These are phyloP conservation scores for Dothistroma pini DNA, from an alignment of 2,329 filamentous ascomycete genomes.

Conservation along the genomic window DNA sequence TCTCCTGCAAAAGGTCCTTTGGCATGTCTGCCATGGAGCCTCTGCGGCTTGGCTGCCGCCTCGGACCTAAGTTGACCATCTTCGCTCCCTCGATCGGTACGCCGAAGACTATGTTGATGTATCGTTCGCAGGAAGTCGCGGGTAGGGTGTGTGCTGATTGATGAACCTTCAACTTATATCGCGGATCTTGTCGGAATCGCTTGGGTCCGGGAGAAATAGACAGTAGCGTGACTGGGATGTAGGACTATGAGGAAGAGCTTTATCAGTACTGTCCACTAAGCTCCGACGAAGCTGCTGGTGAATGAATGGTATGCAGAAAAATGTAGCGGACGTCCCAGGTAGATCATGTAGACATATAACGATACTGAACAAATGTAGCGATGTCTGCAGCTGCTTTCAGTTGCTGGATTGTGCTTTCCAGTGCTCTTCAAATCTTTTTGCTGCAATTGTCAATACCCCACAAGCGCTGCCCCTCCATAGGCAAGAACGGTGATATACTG, in stretches of 20 bases:
- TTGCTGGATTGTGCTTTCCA: background rate
- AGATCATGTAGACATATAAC: background rate
- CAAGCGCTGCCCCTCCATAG: conserved; percentile 6
- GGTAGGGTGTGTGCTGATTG: background rate
- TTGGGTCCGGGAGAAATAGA: too few species aligned
- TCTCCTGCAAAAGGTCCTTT: conserved; percentile 75
- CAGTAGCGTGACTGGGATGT: background rate
- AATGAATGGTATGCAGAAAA: background rate
- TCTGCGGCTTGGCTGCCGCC: conserved; percentile 65
- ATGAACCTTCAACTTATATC: background rate
- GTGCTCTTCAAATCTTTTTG: conserved; percentile 7
- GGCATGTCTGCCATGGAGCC: conserved; percentile 89
- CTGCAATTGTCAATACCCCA: conserved; percentile 2
- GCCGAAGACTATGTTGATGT: background rate
- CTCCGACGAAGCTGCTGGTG: conserved; percentile 1
- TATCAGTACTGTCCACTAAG: conserved; percentile 9
- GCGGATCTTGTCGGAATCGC: background rate
- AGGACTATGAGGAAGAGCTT: conserved; percentile 5
- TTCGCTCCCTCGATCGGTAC: conserved; percentile 31
- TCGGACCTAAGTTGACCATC: conserved; percentile 64
- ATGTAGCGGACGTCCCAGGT: background rate
- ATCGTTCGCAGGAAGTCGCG: conserved; percentile 5
- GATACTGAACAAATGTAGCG: background rate
- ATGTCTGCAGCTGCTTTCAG: background rate
- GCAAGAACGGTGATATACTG: background rate